phyloP scores from a whole-genome alignment of 2,329 filamentous ascomycete species.

The Fusarium irregulare region DNA sequence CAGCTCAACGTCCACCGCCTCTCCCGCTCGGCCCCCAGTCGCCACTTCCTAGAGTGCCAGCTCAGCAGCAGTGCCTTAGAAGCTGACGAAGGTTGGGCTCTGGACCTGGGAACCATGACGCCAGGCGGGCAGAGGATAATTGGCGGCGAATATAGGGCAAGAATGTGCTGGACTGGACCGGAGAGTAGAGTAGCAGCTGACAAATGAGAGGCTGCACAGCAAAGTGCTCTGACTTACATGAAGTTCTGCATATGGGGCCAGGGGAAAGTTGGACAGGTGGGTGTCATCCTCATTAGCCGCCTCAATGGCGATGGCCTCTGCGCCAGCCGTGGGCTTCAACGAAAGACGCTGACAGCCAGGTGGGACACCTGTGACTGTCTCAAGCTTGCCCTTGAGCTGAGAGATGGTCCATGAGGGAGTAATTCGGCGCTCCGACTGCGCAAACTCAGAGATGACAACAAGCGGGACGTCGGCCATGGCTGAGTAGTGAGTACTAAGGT shows the following conservation, averaged over 20 bases:
- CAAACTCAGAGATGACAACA: slow-evolving; percentile 78
- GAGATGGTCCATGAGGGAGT: slow-evolving; percentile 91
- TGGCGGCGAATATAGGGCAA: slow-evolving; percentile 22
- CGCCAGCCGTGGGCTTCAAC: slow-evolving; percentile 68
- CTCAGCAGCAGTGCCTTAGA: slow-evolving; percentile 16
- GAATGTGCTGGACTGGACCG: background rate
- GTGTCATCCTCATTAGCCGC: slow-evolving; percentile 78
- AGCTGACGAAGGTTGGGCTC: slow-evolving; percentile 2
- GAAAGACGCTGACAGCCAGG: slow-evolving; percentile 80
- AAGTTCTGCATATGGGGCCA: slow-evolving; percentile 81
- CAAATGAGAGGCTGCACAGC: slow-evolving; percentile 28
- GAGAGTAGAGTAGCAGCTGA: background rate
- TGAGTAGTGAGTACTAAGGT: slow-evolving; percentile 13
- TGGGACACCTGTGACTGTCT: slow-evolving; percentile 92
- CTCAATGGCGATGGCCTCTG: slow-evolving; percentile 72
- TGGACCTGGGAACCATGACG: slow-evolving; percentile 25
- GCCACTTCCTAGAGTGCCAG: slow-evolving; percentile 23
- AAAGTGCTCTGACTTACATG: slow-evolving; percentile 71
- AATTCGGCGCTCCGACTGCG: slow-evolving; percentile 88
- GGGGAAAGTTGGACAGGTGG: slow-evolving; percentile 71
- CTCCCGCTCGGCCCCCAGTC: slow-evolving; percentile 33
- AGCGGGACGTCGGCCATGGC: slow-evolving; percentile 79
- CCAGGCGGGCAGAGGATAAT: background rate
- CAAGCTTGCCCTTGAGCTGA: slow-evolving; percentile 86
- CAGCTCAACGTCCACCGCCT: slow-evolving; percentile 35